phyloP scores from a whole-genome alignment of 2,329 filamentous ascomycete species.

The Fusarium pseudonygamai region DNA sequence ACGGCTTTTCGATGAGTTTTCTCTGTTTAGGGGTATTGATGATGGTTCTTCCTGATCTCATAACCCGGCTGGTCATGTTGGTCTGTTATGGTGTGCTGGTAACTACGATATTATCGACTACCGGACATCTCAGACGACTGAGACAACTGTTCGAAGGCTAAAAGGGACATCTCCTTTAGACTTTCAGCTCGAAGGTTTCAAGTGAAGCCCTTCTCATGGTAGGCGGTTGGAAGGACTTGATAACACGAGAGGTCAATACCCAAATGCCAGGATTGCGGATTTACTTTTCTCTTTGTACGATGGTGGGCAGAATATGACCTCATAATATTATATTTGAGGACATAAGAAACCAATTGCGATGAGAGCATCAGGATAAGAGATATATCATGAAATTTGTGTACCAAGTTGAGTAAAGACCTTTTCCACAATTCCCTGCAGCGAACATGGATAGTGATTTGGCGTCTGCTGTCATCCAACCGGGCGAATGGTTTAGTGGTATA shows the following conservation, averaged over 20 bases:
- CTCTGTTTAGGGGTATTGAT: slow-evolving; percentile 22
- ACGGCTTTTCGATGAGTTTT: slow-evolving; percentile 27
- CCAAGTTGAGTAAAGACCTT: background rate
- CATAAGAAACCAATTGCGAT: background rate
- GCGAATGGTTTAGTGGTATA: slow-evolving; percentile 48
- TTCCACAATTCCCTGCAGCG: background rate
- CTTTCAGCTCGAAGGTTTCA: background rate
- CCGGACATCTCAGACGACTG: slow-evolving; percentile 21
- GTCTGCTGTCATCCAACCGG: slow-evolving; percentile 1
- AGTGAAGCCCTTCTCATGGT: background rate
- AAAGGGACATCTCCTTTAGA: background rate
- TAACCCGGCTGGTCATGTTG: slow-evolving; percentile 26
- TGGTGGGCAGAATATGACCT: background rate
- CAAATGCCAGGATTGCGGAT: background rate
- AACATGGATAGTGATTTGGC: background rate
- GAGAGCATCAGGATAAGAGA: background rate
- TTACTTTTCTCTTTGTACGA: background rate
- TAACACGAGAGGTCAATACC: background rate
- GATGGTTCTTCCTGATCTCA: slow-evolving; percentile 24
- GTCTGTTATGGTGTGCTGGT: slow-evolving; percentile 22
- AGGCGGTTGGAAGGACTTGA: background rate
- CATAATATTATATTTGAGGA: background rate
- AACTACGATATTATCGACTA: slow-evolving; percentile 18
- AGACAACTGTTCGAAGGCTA: slow-evolving; percentile 20
- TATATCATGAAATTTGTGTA: background rate